A percentile compares a stretch with the other conserved stretches of the same genome.
Conservation (phyloP, 1,139 yeast genomes). For the Debaryomyces fabryi region DNA sequence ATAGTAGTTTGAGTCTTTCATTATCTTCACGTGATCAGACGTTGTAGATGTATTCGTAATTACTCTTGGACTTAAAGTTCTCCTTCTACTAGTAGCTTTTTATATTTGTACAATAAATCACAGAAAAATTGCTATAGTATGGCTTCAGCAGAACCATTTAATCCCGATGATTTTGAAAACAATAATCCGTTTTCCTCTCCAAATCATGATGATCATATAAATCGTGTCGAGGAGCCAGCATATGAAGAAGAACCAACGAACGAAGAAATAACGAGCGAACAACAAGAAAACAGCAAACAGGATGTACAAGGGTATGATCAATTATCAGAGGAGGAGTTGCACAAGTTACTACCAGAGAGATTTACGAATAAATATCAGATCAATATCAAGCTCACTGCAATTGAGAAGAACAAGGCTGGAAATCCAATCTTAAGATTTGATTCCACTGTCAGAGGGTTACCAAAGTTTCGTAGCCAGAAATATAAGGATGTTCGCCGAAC, state of each 20-base stretch:
- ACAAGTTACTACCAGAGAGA: slow-evolving; percentile 55
- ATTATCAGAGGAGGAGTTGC: slow-evolving; percentile 43
- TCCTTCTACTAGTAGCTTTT: background rate
- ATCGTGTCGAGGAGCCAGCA: slow-evolving; percentile 8
- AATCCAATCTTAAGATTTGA: slow-evolving; percentile 50
- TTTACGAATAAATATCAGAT: slow-evolving; percentile 39
- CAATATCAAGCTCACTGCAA: slow-evolving; percentile 29
- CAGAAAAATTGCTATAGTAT: slow-evolving; percentile 23
- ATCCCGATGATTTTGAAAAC: slow-evolving; percentile 66
- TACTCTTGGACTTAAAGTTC: background rate
- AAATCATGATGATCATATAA: slow-evolving; percentile 2
- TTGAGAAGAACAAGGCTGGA: slow-evolving; percentile 45
- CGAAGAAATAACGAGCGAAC: slow-evolving; percentile 7
- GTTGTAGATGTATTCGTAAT: background rate
- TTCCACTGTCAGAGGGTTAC: slow-evolving; percentile 54
- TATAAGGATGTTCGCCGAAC: slow-evolving; percentile 83
- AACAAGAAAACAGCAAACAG: slow-evolving; percentile 5
- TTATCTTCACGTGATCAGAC: slow-evolving; percentile 4
- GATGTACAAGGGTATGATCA: slow-evolving; percentile 14
- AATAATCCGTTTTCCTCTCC: slow-evolving; percentile 59
- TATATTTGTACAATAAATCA: background rate
- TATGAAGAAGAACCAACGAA: slow-evolving; percentile 9
- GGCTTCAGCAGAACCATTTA: slow-evolving; percentile 62
- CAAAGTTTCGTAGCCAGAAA: slow-evolving; percentile 69
- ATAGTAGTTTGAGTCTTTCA: background rate